phyloP scores from a whole-genome alignment of 768 basidiomycete genomes.

The Pulveroboletus sp. region DNA sequence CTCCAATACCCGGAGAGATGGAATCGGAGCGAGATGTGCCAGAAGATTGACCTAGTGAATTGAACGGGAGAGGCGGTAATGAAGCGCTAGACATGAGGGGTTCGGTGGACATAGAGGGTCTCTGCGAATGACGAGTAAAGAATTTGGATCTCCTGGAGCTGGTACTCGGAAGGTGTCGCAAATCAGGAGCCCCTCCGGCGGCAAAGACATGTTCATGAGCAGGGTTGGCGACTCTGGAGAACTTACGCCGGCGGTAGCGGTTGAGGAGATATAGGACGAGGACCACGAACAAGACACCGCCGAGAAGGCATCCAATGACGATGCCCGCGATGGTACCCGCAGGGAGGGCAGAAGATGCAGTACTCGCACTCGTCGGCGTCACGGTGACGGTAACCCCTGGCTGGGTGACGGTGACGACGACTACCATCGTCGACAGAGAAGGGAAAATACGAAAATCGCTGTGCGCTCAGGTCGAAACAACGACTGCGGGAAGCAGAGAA shows the following conservation, averaged over 20 bases:
- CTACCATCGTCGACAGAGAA: slow-evolving; percentile 7
- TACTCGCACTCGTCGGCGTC: neutral
- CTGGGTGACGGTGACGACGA: slow-evolving; percentile 7
- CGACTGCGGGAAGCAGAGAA: neutral
- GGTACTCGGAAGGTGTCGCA: neutral
- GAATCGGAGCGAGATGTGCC: neutral
- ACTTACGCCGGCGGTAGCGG: slow-evolving; percentile 9
- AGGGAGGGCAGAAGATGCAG: slow-evolving; percentile 5
- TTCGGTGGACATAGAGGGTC: slow-evolving; percentile 18
- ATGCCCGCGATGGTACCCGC: slow-evolving; percentile 16
- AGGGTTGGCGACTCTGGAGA: slow-evolving; percentile 16
- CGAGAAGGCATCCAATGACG: slow-evolving; percentile 17
- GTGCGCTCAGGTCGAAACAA: neutral
- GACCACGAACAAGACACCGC: slow-evolving; percentile 5
- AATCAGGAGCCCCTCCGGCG: neutral
- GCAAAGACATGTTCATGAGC: neutral
- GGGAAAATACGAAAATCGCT: neutral
- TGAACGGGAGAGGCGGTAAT: slow-evolving; percentile 5
- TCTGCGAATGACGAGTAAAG: slow-evolving; percentile 6
- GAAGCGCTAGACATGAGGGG: slow-evolving; percentile 18
- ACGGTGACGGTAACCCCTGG: slow-evolving; percentile 1
- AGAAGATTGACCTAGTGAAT: slow-evolving; percentile 1
- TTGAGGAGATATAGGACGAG: slow-evolving; percentile 12
- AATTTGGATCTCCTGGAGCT: neutral
- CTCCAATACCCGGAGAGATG: neutral